phyloP scores from a whole-genome alignment of 148 eudicot species.

The Vaccinium corymbosum region DNA sequence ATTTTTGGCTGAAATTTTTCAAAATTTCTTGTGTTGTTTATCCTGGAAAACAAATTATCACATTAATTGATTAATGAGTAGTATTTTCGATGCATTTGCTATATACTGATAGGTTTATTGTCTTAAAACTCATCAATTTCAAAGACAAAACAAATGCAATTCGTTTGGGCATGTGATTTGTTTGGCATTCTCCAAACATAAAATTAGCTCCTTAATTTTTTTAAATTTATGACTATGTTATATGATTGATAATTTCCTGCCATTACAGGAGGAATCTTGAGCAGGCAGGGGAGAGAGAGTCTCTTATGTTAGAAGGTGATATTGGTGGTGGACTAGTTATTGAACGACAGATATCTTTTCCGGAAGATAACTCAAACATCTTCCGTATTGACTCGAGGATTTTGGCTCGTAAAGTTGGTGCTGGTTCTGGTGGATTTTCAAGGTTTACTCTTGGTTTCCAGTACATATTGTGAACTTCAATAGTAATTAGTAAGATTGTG shows the following conservation, averaged over 20 bases:
- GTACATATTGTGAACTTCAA: not conserved
- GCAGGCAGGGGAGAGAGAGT: constrained; percentile 84
- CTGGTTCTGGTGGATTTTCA: constrained; percentile 98
- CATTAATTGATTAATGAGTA: not conserved
- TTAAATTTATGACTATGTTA: not conserved
- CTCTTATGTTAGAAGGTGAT: constrained; percentile 79
- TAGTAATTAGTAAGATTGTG: not conserved
- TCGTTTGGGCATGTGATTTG: not conserved
- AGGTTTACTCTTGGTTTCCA: constrained; percentile 43
- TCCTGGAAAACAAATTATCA: not conserved
- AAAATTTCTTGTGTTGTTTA: not conserved
- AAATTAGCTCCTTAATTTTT: too few species aligned
- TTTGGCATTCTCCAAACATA: not conserved
- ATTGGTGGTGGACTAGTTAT: constrained; percentile 83
- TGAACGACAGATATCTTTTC: constrained; percentile 55
- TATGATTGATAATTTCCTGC: constrained; percentile 4
- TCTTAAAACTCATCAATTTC: not conserved
- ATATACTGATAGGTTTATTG: not conserved
- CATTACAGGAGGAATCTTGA: constrained; percentile 71
- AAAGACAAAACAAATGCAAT: not conserved
- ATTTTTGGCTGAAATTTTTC: not conserved
- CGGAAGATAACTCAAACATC: constrained; percentile 39
- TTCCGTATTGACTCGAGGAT: constrained; percentile 66
- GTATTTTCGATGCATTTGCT: not conserved
- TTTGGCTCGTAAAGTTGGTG: constrained; percentile 82